Conservation (phyloP, 2,329 filamentous ascomycete genomes). For the Cercospora zeae-maydis region DNA sequence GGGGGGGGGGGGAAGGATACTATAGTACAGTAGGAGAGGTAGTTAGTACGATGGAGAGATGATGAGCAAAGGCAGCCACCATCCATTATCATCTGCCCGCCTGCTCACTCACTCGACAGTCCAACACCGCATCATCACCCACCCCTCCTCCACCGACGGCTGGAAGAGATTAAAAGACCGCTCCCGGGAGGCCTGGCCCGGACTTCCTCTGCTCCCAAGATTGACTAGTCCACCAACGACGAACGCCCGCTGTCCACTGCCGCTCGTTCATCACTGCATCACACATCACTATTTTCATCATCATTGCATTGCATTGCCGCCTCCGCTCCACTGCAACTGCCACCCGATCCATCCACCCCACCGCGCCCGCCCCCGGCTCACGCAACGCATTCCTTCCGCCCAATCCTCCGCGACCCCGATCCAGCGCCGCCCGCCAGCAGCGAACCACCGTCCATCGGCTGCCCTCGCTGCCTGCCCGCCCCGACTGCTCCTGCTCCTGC, state of each 20-base stretch:
- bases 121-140: too few relatives aligned
- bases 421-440: background rate
- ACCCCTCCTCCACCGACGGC: background rate
- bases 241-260: background rate
- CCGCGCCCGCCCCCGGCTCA: background rate
- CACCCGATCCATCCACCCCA: too few relatives aligned
- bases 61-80: too few relatives aligned
- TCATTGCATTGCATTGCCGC: too few relatives aligned
- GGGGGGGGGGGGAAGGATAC: background rate
- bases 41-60: too few relatives aligned
- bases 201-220: background rate
- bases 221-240: background rate
- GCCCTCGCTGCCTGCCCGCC: background rate
- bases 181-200: background rate
- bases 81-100: too few relatives aligned
- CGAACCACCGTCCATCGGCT: background rate
- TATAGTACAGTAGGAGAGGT: too few relatives aligned
- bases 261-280: background rate
- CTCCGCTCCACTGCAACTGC: too few relatives aligned
- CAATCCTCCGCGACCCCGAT: background rate
- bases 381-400: background rate
- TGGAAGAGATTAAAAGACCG: background rate
- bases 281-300: too few relatives aligned
- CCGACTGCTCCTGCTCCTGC: too few relatives aligned
- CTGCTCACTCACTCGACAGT: background rate